Base-by-base conservation (phyloP, 2,329 filamentous ascomycete genomes). In the Fusarium nisikadoi region DNA sequence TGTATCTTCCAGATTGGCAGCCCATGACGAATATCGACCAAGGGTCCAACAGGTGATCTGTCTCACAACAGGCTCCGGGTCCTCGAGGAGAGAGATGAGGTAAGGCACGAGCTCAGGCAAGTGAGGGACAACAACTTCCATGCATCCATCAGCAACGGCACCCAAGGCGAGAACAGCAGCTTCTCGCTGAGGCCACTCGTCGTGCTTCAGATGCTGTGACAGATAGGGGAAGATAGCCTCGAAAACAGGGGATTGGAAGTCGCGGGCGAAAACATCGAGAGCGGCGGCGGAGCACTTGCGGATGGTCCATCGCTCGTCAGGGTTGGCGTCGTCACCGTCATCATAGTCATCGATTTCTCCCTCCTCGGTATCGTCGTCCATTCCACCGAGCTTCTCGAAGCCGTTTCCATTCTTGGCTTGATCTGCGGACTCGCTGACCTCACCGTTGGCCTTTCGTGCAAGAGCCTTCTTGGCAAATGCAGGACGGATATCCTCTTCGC, bases 1-100 rank as follows among this genome's bases (percentile, higher is more conserved):
- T 23, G 85, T 87, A 54, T 92, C 90, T 29, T 88, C 84, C 27
- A 98, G 87, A 70, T 91, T 89, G 8, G 94, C 92, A 14, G 95
- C 95, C 96, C 96, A 99, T 47, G 91, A 87, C 9, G 96, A 97
- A 82, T 98, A 99, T 49, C 96, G 90, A 23, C 95, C 95, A 27
- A 99, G 88, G 10, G 96, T 97, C 96, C 96, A 99, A 82, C 96
- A 99, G 29, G 95, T 98, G 74, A 99, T 99, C 79, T 97, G 94
- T 69, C 96, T 89, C 41, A 99, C 95, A 19, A 98, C 92, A 19
- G 96, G 94, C 81, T 98, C 94, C 3, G 88, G 79, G 78, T 99
- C 96, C 63, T 92, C 89, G 39, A 99, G 87, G 1, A 98, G 88
- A 12, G 92, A 92, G 74, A 98, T 92, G 52, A 99, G 88, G 80